Evolutionary conservation across 768 basidiomycete species (phyloP).

Genomic region (Amanita polypyramis): DNA sequence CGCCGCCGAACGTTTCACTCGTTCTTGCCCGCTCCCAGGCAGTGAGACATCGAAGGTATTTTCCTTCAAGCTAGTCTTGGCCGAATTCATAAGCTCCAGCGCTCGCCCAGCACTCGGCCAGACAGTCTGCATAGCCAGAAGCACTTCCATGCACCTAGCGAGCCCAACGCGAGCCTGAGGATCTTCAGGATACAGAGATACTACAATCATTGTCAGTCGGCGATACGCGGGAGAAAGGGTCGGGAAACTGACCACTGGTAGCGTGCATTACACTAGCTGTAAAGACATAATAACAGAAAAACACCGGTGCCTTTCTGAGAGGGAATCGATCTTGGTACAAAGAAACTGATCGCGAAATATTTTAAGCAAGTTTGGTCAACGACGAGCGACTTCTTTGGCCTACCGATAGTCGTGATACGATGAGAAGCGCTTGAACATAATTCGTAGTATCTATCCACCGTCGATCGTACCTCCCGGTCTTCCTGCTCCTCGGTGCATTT

Average conservation of each 20-base stretch:
- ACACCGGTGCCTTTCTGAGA: conserved; percentile 52
- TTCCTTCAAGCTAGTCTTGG: conserved; percentile 31
- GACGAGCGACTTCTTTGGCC: conserved; percentile 9
- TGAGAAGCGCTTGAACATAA: conserved; percentile 71
- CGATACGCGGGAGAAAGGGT: background rate
- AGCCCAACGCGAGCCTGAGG: conserved; percentile 62
- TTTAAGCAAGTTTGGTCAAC: background rate
- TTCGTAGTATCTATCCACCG: conserved; percentile 57
- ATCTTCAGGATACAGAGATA: conserved; percentile 53
- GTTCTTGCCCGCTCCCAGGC: conserved; percentile 19
- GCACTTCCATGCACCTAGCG: conserved; percentile 53
- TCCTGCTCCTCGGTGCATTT: conserved; percentile 35
- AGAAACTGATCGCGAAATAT: conserved; percentile 26
- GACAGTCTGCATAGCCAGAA: conserved; percentile 52
- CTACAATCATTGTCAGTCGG: conserved; percentile 21
- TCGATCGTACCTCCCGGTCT: conserved; percentile 42
- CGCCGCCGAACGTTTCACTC: conserved; percentile 53
- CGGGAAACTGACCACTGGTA: conserved; percentile 43
- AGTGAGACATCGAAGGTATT: conserved; percentile 11
- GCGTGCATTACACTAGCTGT: conserved; percentile 76
- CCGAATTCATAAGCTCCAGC: conserved; percentile 58
- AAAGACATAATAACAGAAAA: conserved; percentile 72
- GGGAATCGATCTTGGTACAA: conserved; percentile 55
- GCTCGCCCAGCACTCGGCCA: conserved; percentile 77
- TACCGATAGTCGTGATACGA: conserved; percentile 63